These are phyloP conservation scores for Penicillium diatomitis DNA, from an alignment of 495 filamentous ascomycete species.

Conservation along the genomic window DNA sequence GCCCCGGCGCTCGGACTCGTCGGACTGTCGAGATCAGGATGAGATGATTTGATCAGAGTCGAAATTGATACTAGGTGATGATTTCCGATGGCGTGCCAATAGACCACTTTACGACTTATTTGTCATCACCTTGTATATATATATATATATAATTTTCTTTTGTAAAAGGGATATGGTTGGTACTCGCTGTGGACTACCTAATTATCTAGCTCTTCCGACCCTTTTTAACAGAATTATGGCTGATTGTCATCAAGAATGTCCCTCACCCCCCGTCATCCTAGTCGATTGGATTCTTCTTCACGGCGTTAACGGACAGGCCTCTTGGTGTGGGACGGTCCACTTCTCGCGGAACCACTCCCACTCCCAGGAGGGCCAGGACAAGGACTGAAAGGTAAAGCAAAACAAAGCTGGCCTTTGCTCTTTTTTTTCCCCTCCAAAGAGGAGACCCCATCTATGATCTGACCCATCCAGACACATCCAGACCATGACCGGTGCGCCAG, in stretches of 20 bases:
- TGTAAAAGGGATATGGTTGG: too few species aligned
- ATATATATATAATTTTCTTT: too few species aligned
- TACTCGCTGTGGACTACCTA: too few species aligned
- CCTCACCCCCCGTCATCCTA: too few species aligned
- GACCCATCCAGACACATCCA: too few species aligned
- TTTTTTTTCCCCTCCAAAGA: neutral
- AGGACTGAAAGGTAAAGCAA: neutral
- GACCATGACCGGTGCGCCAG: too few species aligned
- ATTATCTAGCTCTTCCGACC: too few species aligned
- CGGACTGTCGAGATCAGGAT: neutral
- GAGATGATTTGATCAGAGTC: neutral
- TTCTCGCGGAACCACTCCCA: neutral
- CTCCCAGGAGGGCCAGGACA: neutral
- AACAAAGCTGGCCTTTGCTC: neutral
- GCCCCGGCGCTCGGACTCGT: neutral
- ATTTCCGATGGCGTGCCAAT: too few species aligned
- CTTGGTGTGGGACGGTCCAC: neutral
- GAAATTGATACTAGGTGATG: neutral
- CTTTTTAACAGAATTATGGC: neutral
- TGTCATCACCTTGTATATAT: too few species aligned
- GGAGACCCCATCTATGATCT: too few species aligned
- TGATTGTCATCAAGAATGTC: too few species aligned
- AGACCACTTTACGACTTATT: too few species aligned
- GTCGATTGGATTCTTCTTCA: neutral
- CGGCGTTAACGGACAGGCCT: neutral